Percentiles rank a stretch among this genome's conserved stretches.
Evolutionary conservation across 1,284 basidiomycete species (phyloP).

Genomic region (Pulveroboletus ridleyi): DNA sequence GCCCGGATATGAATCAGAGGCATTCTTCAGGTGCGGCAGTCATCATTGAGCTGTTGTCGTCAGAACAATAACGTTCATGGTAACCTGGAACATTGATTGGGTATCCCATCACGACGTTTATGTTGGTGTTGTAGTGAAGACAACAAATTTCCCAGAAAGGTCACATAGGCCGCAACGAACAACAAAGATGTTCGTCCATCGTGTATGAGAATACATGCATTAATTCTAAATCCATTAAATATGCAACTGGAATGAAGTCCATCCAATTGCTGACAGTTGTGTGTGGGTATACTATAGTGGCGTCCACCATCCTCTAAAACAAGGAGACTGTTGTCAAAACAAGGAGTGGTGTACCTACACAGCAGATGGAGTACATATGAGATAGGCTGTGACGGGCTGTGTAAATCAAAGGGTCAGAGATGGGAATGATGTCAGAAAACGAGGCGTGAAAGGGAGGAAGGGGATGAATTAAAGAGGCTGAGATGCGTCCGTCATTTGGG

Average conservation of each 20-base stretch:
- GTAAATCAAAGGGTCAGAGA: background rate
- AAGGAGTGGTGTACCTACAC: conserved; percentile 2
- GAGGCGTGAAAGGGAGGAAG: too few relatives aligned
- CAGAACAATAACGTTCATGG: conserved; percentile 22
- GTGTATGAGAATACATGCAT: background rate
- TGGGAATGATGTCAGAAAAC: too few relatives aligned
- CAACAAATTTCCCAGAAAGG: too few relatives aligned
- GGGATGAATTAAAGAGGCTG: too few relatives aligned
- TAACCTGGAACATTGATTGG: background rate
- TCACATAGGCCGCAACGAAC: too few relatives aligned
- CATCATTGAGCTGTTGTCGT: conserved; percentile 20
- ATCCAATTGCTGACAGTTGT: background rate
- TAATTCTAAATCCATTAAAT: too few relatives aligned
- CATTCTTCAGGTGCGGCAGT: background rate
- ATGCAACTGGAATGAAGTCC: background rate
- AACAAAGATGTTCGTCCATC: too few relatives aligned
- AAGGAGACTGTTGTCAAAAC: background rate
- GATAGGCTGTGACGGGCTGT: background rate
- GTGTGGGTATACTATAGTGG: background rate
- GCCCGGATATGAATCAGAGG: background rate
- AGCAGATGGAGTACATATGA: background rate
- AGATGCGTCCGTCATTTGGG: too few relatives aligned
- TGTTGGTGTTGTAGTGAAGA: background rate
- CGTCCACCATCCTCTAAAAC: background rate
- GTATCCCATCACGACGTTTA: background rate